phyloP scores from a whole-genome alignment of 2,329 filamentous ascomycete genomes.

The Hypoxylon sp. region DNA sequence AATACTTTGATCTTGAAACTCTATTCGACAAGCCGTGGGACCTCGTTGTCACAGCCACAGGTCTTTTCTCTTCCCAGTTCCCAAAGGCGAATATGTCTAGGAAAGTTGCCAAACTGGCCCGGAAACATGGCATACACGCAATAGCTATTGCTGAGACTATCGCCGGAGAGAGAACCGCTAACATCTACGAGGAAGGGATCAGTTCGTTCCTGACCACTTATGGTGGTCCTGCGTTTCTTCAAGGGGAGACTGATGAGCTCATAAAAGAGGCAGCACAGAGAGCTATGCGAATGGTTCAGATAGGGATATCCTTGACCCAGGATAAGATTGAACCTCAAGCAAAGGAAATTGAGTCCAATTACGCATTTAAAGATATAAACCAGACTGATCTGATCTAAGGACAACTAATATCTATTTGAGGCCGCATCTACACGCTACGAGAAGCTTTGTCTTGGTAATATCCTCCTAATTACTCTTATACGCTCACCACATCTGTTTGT shows the following conservation, averaged over 20 bases:
- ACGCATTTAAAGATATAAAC: not conserved
- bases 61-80: not conserved
- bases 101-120: not conserved
- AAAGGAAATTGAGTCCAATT: not conserved
- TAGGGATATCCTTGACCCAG: conserved; percentile 1
- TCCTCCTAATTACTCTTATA: too few species aligned
- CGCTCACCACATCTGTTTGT: too few species aligned
- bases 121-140: not conserved
- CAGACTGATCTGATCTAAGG: not conserved
- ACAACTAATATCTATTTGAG: not conserved
- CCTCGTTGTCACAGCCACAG: not conserved
- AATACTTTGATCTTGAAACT: not conserved
- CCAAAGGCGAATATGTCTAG: not conserved
- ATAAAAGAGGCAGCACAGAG: not conserved
- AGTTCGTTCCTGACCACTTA: not conserved
- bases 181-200: conserved; percentile 1
- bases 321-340: not conserved
- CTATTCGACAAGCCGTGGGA: conserved; percentile 11
- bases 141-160: not conserved
- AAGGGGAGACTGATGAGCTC: not conserved
- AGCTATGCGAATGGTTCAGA: conserved; percentile 5
- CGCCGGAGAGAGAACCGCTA: not conserved
- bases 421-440: not conserved
- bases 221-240: not conserved
- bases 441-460: too few species aligned